Conservation (phyloP, 371 early-diverging fungal genomes). For the Mortierella sp. region DNA sequence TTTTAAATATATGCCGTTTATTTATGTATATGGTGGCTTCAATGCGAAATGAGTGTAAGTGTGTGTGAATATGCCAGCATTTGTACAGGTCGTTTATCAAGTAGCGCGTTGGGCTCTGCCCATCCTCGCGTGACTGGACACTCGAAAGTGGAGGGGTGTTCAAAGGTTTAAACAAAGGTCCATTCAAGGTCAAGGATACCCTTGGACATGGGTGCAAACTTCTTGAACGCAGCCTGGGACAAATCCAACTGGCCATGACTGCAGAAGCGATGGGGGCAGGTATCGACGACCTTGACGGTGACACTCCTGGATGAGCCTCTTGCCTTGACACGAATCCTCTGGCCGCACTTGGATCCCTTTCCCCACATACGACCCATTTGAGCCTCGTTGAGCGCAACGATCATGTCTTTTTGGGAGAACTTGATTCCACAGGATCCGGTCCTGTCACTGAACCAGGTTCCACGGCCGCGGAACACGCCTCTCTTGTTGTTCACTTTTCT, state of each 20-base stretch:
- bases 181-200: constrained; percentile 47
- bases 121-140: background rate
- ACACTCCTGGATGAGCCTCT: constrained; percentile 33
- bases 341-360: constrained; percentile 45
- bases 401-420: constrained; percentile 52
- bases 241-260: constrained; percentile 38
- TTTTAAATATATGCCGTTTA: background rate
- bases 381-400: constrained; percentile 47
- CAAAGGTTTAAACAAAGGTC: constrained; percentile 32
- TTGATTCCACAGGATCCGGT: constrained; percentile 38
- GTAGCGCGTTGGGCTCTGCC: background rate
- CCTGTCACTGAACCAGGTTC: constrained; percentile 54
- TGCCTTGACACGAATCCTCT: constrained; percentile 39
- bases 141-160: background rate
- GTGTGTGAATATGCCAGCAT: background rate
- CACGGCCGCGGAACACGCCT: constrained; percentile 28
- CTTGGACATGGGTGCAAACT: constrained; percentile 27
- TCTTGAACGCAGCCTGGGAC: constrained; percentile 47
- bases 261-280: constrained; percentile 46
- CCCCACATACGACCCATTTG: constrained; percentile 50
- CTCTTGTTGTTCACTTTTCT: background rate
- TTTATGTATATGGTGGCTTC: background rate
- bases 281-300: constrained; percentile 37
- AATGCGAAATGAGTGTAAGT: background rate
- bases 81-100: background rate